Base-by-base conservation (phyloP, 257 asterid genomes). In the Anisodus tanguticus region DNA sequence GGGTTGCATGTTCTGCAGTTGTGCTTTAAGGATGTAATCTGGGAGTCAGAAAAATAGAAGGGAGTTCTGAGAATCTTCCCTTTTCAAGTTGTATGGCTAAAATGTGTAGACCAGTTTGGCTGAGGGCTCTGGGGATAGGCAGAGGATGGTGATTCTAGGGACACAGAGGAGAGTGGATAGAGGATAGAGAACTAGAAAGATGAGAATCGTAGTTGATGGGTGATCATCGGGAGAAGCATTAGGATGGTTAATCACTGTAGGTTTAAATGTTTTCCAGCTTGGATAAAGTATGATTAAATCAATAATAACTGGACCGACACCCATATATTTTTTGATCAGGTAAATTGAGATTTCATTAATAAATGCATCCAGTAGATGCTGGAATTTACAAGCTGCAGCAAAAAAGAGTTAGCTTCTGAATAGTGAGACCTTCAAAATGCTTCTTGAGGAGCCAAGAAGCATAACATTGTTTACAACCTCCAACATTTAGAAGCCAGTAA, bases 321-420 rank as follows among this genome's bases (percentile, higher is more conserved):
- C 19, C 74, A 67, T 12, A 13, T 12, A 31, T 31, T 31, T 35
- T 22, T 67, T 31, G 45, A 67, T 41, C 47, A 12, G 74, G 74
- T 6, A 67, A 35, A 67, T 67, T 41, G 74, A 66, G 47, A 35
- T 35, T 55, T 35, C 74, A 35, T 67, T 67, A 67, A 35, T 35
- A 67, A 67, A 67, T 67, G 74, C 72, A 12, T 67, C 74, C 74
- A 31, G 19, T 67, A 35, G 3, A 67, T 67, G 47, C 74, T 31
- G 9, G 43, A 67, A 35, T 67, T 67, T 35, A 12, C 9, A 35
- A 35, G 74, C 74, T 67, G 74, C 74, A 35, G 47, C 49, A 31
- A 67, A 31, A 35, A 67, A 31, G n/a, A 31, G 45, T 66, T 31
- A 31, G 45, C 72, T 66, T 8, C 72, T 31, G 19, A 67, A 2